Evolutionary conservation across 306 rosid genomes (phyloP).

Genomic region (Fragaria ananassa): DNA sequence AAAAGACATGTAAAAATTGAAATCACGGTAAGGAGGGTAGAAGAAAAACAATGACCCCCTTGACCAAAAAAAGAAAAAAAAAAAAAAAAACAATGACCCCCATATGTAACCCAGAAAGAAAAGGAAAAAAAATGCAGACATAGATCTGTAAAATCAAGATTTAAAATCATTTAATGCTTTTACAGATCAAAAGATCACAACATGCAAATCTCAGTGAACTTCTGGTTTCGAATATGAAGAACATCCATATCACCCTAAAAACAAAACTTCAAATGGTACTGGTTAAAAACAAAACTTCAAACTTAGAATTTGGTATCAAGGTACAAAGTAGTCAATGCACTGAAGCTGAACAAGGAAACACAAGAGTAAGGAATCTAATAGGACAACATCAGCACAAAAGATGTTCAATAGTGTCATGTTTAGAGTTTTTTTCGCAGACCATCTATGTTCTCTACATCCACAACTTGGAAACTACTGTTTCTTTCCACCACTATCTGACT

Average conservation of each 20-base stretch:
- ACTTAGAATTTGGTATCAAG: neutral
- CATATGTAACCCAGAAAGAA: neutral
- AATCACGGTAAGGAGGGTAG: neutral
- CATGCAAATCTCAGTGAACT: neutral
- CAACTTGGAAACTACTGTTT: slow-evolving; percentile 28
- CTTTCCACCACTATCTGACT: slow-evolving; percentile 32
- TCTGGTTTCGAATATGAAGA: neutral
- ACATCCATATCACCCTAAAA: neutral
- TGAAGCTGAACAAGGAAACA: neutral
- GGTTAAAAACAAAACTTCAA: neutral
- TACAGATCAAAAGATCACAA: neutral
- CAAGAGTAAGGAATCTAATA: neutral
- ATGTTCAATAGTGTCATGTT: neutral
- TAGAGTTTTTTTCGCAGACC: neutral
- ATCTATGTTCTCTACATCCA: slow-evolving; percentile 12
- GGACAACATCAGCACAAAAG: neutral
- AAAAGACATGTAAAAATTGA: neutral
- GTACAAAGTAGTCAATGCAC: neutral
- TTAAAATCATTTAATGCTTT: neutral
- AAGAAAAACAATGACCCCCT: neutral
- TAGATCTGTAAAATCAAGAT: neutral
- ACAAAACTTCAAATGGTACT: neutral
- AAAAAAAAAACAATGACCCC: neutral
- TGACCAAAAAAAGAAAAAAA: too few species aligned
- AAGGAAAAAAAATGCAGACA: too few species aligned